Percentiles rank a stretch among this genome's conserved stretches.
Conservation (phyloP, 2,329 filamentous ascomycete species). For the Neopestalotiopsis sp. region DNA sequence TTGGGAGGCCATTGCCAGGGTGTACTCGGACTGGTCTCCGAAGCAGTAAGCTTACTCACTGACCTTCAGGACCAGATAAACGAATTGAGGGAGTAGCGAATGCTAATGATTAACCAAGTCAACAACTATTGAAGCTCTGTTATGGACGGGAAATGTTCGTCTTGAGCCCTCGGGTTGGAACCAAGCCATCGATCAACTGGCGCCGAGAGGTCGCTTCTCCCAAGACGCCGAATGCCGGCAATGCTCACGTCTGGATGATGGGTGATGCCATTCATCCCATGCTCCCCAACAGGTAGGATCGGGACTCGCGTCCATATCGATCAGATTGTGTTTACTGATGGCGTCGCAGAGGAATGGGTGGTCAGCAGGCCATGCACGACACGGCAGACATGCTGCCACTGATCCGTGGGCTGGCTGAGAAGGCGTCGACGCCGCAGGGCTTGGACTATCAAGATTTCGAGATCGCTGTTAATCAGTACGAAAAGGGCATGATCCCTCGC, state of each 20-base stretch:
- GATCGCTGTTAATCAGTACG: slow-evolving; percentile 10
- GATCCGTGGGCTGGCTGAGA: slow-evolving; percentile 15
- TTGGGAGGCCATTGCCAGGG: neutral
- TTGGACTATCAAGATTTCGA: neutral
- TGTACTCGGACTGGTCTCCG: neutral
- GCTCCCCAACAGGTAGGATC: slow-evolving; percentile 21
- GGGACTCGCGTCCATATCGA: neutral
- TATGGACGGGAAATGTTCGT: slow-evolving; percentile 7
- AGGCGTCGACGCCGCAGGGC: neutral
- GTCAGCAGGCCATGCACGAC: slow-evolving; percentile 28
- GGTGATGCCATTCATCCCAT: slow-evolving; percentile 27
- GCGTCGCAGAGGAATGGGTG: slow-evolving; percentile 26
- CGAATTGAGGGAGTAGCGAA: neutral
- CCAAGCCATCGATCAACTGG: slow-evolving; percentile 19
- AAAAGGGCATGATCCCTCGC: slow-evolving; percentile 20
- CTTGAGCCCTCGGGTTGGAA: neutral
- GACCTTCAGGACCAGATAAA: too few species aligned
- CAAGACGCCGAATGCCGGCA: neutral
- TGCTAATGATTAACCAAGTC: slow-evolving; percentile 1
- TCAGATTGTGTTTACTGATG: neutral
- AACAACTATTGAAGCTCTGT: slow-evolving; percentile 8
- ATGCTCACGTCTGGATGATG: slow-evolving; percentile 25
- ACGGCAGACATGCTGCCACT: slow-evolving; percentile 23
- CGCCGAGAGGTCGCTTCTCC: neutral
- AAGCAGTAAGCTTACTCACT: neutral